Evolutionary conservation across 495 filamentous ascomycete genomes (phyloP).

Genomic region (Lophium mytilinum): DNA sequence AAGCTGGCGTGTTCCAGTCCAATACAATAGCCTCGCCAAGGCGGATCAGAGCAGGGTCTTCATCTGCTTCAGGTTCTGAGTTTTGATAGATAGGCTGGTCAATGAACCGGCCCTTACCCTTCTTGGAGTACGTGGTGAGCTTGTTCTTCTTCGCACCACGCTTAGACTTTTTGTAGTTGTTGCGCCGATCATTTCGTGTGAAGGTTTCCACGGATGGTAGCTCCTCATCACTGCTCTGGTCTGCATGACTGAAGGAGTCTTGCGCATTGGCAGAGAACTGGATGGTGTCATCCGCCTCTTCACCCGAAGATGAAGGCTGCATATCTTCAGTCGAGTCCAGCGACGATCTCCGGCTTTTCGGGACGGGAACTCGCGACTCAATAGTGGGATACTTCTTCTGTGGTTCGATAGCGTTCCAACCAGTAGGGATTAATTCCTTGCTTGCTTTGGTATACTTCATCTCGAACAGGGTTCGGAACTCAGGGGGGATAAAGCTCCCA

Average conservation of each 20-base stretch:
- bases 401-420: slow-evolving; percentile 48
- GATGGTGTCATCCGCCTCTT: slow-evolving; percentile 17
- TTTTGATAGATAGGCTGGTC: slow-evolving; percentile 13
- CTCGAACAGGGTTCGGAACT: slow-evolving; percentile 62
- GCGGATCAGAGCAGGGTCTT: slow-evolving; percentile 55
- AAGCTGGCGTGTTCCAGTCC: slow-evolving; percentile 65
- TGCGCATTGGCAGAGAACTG: slow-evolving; percentile 16
- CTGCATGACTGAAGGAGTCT: slow-evolving; percentile 2
- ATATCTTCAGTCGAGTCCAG: slow-evolving; percentile 28
- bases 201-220: slow-evolving; percentile 13
- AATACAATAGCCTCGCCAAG: slow-evolving; percentile 75
- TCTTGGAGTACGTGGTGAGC: slow-evolving; percentile 27
- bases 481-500: slow-evolving; percentile 41
- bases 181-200: slow-evolving; percentile 10
- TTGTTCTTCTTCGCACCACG: slow-evolving; percentile 18
- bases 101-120: slow-evolving; percentile 23
- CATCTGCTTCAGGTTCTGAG: slow-evolving; percentile 30
- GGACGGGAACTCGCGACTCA: slow-evolving; percentile 41
- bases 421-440: slow-evolving; percentile 52
- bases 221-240: slow-evolving; percentile 21
- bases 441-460: slow-evolving; percentile 50
- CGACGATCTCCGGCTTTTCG: slow-evolving; percentile 27
- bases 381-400: slow-evolving; percentile 50
- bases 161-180: slow-evolving; percentile 14
- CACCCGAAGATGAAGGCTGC: slow-evolving; percentile 14